phyloP scores from a whole-genome alignment of 768 basidiomycete genomes.

The Xerocomus spinulosus region DNA sequence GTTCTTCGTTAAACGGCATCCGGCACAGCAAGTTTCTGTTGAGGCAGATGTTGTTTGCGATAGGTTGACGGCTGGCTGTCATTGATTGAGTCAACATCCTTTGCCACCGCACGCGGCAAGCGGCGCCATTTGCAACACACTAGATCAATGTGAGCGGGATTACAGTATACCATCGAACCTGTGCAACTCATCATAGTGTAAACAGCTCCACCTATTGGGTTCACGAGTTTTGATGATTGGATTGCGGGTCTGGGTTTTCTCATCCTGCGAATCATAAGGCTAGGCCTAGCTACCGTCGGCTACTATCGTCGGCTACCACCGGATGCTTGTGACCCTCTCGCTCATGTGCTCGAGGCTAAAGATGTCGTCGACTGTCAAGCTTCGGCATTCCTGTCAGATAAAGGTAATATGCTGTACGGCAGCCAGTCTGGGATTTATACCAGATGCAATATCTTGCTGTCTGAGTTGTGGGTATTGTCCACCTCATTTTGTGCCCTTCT shows the following conservation, averaged over 20 bases:
- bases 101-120: not conserved
- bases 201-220: not conserved
- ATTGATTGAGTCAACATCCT: not conserved
- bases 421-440: slow-evolving; percentile 19
- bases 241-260: not conserved
- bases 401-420: slow-evolving; percentile 22
- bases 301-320: not conserved
- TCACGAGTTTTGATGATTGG: not conserved
- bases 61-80: slow-evolving; percentile 5
- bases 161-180: not conserved
- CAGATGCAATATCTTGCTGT: not conserved
- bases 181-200: not conserved
- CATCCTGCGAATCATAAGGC: not conserved
- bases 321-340: not conserved
- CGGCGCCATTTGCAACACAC: slow-evolving; percentile 1
- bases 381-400: slow-evolving; percentile 15
- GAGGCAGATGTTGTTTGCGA: not conserved
- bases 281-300: not conserved
- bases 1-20: not conserved
- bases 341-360: not conserved
- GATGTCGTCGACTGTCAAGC: slow-evolving; percentile 7
- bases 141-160: slow-evolving; percentile 3
- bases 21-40: not conserved
- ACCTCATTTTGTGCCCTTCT: not conserved
- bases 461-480: not conserved